Conservation (phyloP, 495 filamentous ascomycete species). For the Chaetomium cochliodes region DNA sequence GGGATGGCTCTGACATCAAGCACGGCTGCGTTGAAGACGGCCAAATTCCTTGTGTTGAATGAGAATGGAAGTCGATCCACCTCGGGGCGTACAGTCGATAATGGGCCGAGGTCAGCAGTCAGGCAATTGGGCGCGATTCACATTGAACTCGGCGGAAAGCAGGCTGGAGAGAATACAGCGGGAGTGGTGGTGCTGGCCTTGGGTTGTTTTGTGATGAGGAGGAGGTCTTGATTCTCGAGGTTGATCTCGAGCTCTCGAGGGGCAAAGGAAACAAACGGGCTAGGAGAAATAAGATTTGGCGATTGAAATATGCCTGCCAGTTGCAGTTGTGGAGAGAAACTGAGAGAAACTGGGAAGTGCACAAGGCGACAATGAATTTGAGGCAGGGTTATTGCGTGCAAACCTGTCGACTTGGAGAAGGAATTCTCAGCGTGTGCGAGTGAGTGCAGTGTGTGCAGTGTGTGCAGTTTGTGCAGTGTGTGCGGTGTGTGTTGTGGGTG, state of each 20-base stretch:
- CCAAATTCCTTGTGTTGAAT: not conserved
- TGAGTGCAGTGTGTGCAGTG: not conserved
- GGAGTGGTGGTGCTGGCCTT: not conserved
- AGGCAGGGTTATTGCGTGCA: not conserved
- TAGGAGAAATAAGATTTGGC: not conserved
- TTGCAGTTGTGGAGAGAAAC: not conserved
- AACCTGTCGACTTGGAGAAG: not conserved
- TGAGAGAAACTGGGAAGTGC: not conserved
- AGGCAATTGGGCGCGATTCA: not conserved
- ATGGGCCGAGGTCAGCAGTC: not conserved
- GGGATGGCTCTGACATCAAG: conserved; percentile 40
- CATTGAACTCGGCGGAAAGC: conserved; percentile 3
- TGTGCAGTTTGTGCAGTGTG: no score
- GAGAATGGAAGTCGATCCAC: not conserved
- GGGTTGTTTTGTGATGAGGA: not conserved
- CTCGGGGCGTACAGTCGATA: not conserved
- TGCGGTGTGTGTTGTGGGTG: no score
- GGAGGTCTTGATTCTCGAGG: not conserved
- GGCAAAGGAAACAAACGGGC: not conserved
- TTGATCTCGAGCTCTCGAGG: not conserved
- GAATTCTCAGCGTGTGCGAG: not conserved
- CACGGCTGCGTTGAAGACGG: conserved; percentile 3
- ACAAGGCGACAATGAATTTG: not conserved
- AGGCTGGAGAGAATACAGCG: not conserved
- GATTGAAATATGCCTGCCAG: not conserved